Evolutionary conservation across 257 asterid species (phyloP).

Genomic region (Solanum pinnatisectum): DNA sequence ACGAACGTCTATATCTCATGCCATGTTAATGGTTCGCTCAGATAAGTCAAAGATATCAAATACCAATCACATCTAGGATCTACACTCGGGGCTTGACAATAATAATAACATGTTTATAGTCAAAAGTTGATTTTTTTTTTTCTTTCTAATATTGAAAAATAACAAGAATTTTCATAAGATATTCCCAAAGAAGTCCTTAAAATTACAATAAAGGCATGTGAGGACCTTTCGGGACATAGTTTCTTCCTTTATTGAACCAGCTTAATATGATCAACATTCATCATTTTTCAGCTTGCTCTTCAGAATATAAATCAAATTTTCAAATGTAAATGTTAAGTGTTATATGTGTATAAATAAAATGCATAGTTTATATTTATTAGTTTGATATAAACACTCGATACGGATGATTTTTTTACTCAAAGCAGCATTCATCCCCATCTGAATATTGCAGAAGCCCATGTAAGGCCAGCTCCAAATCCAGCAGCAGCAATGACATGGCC

Average conservation of each 20-base stretch:
- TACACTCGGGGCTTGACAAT: too few relatives aligned
- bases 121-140: not conserved
- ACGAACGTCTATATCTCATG: not conserved
- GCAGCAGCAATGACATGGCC: conserved; percentile 85
- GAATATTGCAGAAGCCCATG: conserved; percentile 84
- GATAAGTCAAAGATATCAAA: too few relatives aligned
- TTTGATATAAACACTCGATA: not conserved
- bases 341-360: not conserved
- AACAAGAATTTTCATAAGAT: not conserved
- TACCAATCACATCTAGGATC: not conserved
- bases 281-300: not conserved
- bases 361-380: not conserved
- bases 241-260: not conserved
- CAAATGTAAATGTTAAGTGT: not conserved
- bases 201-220: not conserved
- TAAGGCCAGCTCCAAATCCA: conserved; percentile 95
- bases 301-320: not conserved
- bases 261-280: not conserved
- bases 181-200: not conserved
- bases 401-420: not conserved
- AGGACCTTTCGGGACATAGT: not conserved
- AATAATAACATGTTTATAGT: not conserved
- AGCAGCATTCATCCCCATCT: conserved; percentile 59
- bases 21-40: not conserved
- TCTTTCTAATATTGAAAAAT: not conserved